These are phyloP conservation scores for Apiotrichum mycotoxinovorans DNA, from an alignment of 1,284 basidiomycete genomes.

Conservation along the genomic window DNA sequence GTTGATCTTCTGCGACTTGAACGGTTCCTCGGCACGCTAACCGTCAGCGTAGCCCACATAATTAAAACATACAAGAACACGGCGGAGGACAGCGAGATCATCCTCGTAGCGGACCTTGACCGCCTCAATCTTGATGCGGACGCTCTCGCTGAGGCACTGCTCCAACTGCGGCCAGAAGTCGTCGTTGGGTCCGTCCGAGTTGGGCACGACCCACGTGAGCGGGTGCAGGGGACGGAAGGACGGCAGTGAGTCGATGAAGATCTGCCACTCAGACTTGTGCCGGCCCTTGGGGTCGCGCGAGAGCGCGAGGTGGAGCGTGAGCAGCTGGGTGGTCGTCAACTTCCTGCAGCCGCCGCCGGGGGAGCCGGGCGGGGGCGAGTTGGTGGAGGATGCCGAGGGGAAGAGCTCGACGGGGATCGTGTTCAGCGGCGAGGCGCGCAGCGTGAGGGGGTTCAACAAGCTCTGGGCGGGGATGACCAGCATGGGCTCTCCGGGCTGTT, in stretches of 20 bases:
- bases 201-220: constrained; percentile 62
- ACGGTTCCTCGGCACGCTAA: constrained; percentile 22
- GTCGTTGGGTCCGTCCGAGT: constrained; percentile 11
- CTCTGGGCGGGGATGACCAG: constrained; percentile 66
- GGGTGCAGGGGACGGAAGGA: constrained; percentile 68
- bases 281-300: constrained; percentile 50
- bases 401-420: constrained; percentile 38
- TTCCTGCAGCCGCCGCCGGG: constrained; percentile 16
- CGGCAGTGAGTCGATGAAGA: constrained; percentile 72
- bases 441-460: constrained; percentile 66
- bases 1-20: constrained; percentile 31
- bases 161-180: constrained; percentile 28
- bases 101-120: constrained; percentile 57
- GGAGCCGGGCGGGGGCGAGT: constrained; percentile 10
- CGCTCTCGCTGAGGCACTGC: constrained; percentile 55
- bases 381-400: constrained; percentile 16
- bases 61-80: constrained; percentile 43
- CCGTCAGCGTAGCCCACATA: background rate
- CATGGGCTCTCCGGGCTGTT: constrained; percentile 57
- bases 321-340: constrained; percentile 53
- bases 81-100: constrained; percentile 56
- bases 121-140: constrained; percentile 53
- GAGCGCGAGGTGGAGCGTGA: constrained; percentile 63
- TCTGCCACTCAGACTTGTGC: constrained; percentile 58
- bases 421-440: constrained; percentile 40